phyloP scores from a whole-genome alignment of 768 basidiomycete species.

The Rhodotorula babjevae region DNA sequence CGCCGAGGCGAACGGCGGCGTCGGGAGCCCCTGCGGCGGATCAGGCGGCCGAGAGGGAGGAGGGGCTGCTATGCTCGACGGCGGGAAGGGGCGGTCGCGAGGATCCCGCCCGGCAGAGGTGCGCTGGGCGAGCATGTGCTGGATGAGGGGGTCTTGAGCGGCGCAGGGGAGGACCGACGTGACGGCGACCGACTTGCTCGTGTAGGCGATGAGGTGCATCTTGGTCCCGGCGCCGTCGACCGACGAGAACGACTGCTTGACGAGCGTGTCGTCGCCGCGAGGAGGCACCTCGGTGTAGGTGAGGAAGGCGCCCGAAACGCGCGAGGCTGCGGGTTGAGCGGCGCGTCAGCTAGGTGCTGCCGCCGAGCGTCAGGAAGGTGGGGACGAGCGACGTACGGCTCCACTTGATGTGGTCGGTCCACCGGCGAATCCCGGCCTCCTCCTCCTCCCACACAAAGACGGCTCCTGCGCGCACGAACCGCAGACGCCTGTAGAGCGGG shows the following conservation, averaged over 20 bases:
- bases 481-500: slow-evolving; percentile 33
- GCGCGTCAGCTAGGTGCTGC: neutral
- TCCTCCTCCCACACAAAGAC: slow-evolving; percentile 41
- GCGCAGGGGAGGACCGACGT: slow-evolving; percentile 2
- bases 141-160: slow-evolving; percentile 20
- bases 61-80: neutral
- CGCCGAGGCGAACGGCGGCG: neutral
- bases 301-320: slow-evolving; percentile 41
- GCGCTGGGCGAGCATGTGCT: slow-evolving; percentile 22
- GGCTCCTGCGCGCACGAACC: slow-evolving; percentile 30
- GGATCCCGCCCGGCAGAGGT: slow-evolving; percentile 8
- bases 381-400: slow-evolving; percentile 23
- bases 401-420: slow-evolving; percentile 42
- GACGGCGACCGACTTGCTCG: slow-evolving; percentile 4
- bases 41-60: neutral
- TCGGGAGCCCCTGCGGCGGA: neutral
- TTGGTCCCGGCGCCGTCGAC: slow-evolving; percentile 29
- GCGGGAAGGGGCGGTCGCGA: neutral
- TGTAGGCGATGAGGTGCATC: slow-evolving; percentile 42
- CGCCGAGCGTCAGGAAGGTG: neutral
- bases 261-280: slow-evolving; percentile 24
- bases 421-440: slow-evolving; percentile 38
- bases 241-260: slow-evolving; percentile 40
- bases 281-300: slow-evolving; percentile 39
- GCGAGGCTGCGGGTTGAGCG: slow-evolving; percentile 12